Conservation (phyloP, 768 basidiomycete species). For the Pisolithus orientalis region DNA sequence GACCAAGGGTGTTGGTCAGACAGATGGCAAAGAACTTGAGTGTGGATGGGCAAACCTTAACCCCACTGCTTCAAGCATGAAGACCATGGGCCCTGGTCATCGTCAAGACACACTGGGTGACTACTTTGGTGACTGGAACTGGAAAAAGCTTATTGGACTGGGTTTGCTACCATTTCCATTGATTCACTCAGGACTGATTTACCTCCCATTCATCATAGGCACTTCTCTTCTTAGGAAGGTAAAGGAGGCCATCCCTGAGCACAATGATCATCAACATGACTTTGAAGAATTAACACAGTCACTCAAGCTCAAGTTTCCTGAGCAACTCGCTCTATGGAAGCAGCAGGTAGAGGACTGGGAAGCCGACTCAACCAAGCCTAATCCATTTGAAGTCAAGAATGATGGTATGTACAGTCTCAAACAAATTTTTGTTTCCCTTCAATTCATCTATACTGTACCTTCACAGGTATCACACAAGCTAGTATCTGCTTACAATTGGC, state of each 20-base stretch:
- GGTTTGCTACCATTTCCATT: slow-evolving; percentile 3
- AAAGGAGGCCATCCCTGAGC: slow-evolving; percentile 4
- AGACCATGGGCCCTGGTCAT: too few species aligned
- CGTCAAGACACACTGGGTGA: too few species aligned
- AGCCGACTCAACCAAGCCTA: slow-evolving; percentile 1
- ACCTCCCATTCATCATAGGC: not conserved
- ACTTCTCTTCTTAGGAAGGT: not conserved
- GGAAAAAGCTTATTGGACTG: too few species aligned
- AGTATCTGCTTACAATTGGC: slow-evolving; percentile 7
- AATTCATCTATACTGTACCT: not conserved
- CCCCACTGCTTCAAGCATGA: too few species aligned
- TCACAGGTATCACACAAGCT: slow-evolving; percentile 5
- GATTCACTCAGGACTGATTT: not conserved
- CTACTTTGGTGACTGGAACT: too few species aligned
- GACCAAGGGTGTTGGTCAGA: too few species aligned
- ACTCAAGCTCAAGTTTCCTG: not conserved
- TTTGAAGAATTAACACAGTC: slow-evolving; percentile 1
- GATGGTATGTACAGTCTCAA: not conserved
- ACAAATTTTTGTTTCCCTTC: not conserved
- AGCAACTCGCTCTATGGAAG: not conserved
- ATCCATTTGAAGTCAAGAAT: slow-evolving; percentile 6
- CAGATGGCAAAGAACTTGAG: too few species aligned
- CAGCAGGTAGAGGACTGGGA: slow-evolving; percentile 4
- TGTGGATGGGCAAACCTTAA: too few species aligned
- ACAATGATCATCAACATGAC: slow-evolving; percentile 5